Conservation (phyloP, 208 protist species). For the Herpetomonas muscarum region DNA sequence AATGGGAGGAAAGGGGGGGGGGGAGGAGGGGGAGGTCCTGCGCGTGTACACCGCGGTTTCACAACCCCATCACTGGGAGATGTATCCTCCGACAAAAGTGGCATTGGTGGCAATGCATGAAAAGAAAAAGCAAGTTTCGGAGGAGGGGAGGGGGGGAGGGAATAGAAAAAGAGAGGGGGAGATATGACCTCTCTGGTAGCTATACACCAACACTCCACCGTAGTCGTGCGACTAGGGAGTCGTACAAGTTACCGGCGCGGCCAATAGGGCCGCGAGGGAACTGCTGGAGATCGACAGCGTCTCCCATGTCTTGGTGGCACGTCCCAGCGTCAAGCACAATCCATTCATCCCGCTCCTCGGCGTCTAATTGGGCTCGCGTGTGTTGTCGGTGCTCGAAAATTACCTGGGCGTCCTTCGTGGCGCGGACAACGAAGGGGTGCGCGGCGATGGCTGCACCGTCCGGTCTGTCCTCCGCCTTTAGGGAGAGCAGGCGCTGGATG, state of each 20-base stretch:
- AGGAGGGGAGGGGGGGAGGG: not conserved
- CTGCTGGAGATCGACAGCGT: not conserved
- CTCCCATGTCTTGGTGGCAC: not conserved
- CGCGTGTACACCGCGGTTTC: too few relatives aligned
- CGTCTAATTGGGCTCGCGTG: slow-evolving; percentile 18
- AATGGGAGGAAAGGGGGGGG: too few relatives aligned
- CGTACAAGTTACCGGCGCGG: not conserved
- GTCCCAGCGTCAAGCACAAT: slow-evolving; percentile 23
- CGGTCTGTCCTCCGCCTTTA: slow-evolving; percentile 28
- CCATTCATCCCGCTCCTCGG: slow-evolving; percentile 45
- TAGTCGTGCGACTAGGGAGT: not conserved
- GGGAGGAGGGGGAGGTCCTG: too few relatives aligned
- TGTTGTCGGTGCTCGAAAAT: slow-evolving; percentile 27
- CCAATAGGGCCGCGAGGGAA: too few relatives aligned
- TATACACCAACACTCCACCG: not conserved
- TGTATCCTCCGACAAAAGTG: too few relatives aligned
- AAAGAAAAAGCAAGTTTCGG: not conserved
- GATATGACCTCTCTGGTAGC: not conserved
- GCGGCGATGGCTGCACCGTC: slow-evolving; percentile 22
- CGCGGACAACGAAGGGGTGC: slow-evolving; percentile 34
- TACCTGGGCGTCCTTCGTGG: slow-evolving; percentile 18
- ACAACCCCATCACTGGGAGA: too few relatives aligned
- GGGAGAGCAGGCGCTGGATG: slow-evolving; percentile 40
- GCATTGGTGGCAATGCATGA: not conserved
- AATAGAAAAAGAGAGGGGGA: not conserved